A percentile compares a stretch with the other conserved stretches of the same genome.
phyloP scores from a whole-genome alignment of 306 rosid species.

The Quercus suber region DNA sequence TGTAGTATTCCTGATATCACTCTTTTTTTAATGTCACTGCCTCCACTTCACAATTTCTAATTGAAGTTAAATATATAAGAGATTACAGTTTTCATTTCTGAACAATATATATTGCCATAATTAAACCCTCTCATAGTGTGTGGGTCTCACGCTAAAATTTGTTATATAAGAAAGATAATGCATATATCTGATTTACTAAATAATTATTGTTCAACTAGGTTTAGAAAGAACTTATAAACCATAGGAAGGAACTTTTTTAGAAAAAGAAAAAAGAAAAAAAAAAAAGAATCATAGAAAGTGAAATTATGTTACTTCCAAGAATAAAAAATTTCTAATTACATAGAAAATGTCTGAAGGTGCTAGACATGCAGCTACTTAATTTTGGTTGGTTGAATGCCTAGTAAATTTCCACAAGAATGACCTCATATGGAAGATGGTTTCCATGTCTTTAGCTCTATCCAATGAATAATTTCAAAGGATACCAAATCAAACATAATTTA shows the following conservation, averaged over 20 bases:
- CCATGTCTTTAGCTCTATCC: constrained; percentile 13
- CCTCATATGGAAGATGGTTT: constrained; percentile 13
- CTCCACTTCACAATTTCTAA: neutral
- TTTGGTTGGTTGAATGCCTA: constrained; percentile 14
- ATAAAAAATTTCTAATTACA: neutral
- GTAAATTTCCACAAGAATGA: constrained; percentile 5
- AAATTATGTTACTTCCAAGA: neutral
- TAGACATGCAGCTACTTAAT: constrained; percentile 22
- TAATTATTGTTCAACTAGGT: neutral
- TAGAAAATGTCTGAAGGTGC: constrained; percentile 2
- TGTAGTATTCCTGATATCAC: neutral
- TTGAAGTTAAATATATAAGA: neutral
- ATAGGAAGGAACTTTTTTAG: no score
- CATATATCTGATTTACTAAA: no score
- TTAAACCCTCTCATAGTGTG: neutral
- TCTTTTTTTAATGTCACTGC: neutral
- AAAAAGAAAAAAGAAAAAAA: no score
- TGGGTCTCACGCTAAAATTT: no score
- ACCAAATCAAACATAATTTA: constrained; percentile 30
- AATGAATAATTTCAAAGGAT: constrained; percentile 18
- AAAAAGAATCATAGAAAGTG: no score
- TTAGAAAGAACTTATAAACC: neutral
- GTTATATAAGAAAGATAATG: no score
- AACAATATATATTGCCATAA: neutral
- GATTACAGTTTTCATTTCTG: neutral